These are phyloP conservation scores for Coniferiporia sulphurascens DNA, from an alignment of 1,284 basidiomycete genomes.

Conservation along the genomic window DNA sequence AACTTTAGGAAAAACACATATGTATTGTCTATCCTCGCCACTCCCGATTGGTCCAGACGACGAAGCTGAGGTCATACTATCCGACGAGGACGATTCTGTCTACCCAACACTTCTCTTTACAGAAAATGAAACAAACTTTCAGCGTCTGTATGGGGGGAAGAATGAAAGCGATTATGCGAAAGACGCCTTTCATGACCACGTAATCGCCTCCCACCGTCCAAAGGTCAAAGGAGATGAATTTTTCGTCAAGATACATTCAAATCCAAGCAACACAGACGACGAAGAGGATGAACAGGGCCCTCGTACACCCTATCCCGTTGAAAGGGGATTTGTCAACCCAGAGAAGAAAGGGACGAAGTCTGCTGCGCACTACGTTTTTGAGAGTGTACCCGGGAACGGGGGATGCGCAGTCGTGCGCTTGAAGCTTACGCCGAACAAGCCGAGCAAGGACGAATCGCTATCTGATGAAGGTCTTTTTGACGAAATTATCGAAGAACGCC, in stretches of 20 bases:
- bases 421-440: constrained; percentile 80
- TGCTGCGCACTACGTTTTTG: constrained; percentile 88
- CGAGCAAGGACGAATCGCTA: constrained; percentile 72
- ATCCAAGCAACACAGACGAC: constrained; percentile 37
- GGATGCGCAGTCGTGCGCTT: constrained; percentile 95
- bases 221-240: constrained; percentile 28
- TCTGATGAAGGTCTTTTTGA: constrained; percentile 92
- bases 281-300: constrained; percentile 39
- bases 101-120: constrained; percentile 87
- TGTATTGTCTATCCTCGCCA: constrained; percentile 91
- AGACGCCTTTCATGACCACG: constrained; percentile 98
- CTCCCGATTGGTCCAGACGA: constrained; percentile 60
- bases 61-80: constrained; percentile 47
- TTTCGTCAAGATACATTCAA: constrained; percentile 42
- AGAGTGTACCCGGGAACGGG: constrained; percentile 82
- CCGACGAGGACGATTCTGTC: constrained; percentile 61
- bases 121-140: constrained; percentile 96
- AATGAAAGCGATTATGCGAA: constrained; percentile 87
- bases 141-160: constrained; percentile 82
- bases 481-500: constrained; percentile 80
- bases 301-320: constrained; percentile 47
- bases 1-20: constrained; percentile 66
- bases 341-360: constrained; percentile 87
- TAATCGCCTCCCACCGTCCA: constrained; percentile 82
- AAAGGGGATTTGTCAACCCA: constrained; percentile 73